These are phyloP conservation scores for Spathaspora gorwiae DNA, from an alignment of 805 yeast species.

Conservation along the genomic window DNA sequence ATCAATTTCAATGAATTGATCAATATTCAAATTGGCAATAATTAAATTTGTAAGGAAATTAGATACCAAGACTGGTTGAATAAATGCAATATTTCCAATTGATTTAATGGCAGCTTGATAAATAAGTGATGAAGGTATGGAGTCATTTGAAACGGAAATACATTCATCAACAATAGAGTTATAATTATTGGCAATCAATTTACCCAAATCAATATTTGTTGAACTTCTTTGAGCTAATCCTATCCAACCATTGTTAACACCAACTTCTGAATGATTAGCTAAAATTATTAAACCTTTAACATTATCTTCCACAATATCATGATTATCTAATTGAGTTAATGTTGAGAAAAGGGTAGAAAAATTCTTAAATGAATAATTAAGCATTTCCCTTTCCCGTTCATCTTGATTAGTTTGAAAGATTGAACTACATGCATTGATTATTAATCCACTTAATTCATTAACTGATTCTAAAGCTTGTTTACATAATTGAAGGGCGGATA, in stretches of 20 bases:
- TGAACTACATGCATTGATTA: slow-evolving; percentile 38
- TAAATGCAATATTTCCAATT: slow-evolving; percentile 49
- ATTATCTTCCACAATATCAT: slow-evolving; percentile 12
- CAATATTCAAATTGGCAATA: slow-evolving; percentile 35
- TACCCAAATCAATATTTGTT: slow-evolving; percentile 56
- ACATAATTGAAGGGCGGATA: slow-evolving; percentile 29
- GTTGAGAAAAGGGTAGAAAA: slow-evolving; percentile 22
- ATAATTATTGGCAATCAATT: slow-evolving; percentile 34
- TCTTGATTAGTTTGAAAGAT: slow-evolving; percentile 9
- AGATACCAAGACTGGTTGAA: slow-evolving; percentile 53
- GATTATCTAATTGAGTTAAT: slow-evolving; percentile 19
- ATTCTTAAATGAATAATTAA: slow-evolving; percentile 10
- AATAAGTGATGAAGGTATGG: slow-evolving; percentile 7
- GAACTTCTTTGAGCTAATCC: slow-evolving; percentile 57
- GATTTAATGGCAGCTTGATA: slow-evolving; percentile 45
- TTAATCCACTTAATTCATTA: slow-evolving; percentile 34
- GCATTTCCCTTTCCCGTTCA: not conserved
- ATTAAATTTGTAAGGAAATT: slow-evolving; percentile 47
- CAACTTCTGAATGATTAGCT: slow-evolving; percentile 24
- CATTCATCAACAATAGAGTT: slow-evolving; percentile 18
- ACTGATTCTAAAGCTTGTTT: slow-evolving; percentile 19
- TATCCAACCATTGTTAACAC: slow-evolving; percentile 65
- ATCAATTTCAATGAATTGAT: slow-evolving; percentile 37
- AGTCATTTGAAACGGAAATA: slow-evolving; percentile 16
- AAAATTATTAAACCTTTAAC: slow-evolving; percentile 21